Evolutionary conservation across 805 yeast genomes (phyloP).

Genomic region (Barnettozyma californica): DNA sequence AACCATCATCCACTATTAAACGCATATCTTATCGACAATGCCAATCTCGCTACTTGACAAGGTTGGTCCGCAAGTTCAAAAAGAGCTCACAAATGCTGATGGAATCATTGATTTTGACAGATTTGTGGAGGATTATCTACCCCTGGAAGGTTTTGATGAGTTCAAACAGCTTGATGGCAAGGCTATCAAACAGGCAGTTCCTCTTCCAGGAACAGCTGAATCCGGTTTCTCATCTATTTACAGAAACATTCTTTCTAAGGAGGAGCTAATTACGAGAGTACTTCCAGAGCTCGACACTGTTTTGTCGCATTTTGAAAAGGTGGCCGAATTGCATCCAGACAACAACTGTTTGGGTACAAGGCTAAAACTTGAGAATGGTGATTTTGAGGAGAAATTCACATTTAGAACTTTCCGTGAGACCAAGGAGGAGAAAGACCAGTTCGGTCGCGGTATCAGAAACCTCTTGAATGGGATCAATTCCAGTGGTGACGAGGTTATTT

Average conservation of each 20-base stretch:
- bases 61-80: not conserved
- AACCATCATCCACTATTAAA: too few species aligned
- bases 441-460: constrained; percentile 51
- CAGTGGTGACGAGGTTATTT: constrained; percentile 36
- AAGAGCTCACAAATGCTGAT: not conserved
- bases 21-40: not conserved
- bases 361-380: constrained; percentile 26
- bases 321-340: constrained; percentile 20
- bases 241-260: constrained; percentile 3
- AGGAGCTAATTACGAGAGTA: constrained; percentile 1
- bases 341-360: constrained; percentile 34
- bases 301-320: constrained; percentile 14
- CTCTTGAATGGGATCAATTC: constrained; percentile 17
- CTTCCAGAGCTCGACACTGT: constrained; percentile 8
- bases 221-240: constrained; percentile 11
- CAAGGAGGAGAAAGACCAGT: constrained; percentile 33
- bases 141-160: constrained; percentile 2
- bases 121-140: not conserved
- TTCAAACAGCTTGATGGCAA: constrained; percentile 4
- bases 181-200: constrained; percentile 6
- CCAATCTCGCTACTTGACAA: not conserved
- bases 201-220: constrained; percentile 5
- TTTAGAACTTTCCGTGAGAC: constrained; percentile 36
- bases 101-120: constrained; percentile 1
- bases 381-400: constrained; percentile 36